Base-by-base conservation (phyloP, 2,329 filamentous ascomycete species). In the Chaetoscypha palmicola region DNA sequence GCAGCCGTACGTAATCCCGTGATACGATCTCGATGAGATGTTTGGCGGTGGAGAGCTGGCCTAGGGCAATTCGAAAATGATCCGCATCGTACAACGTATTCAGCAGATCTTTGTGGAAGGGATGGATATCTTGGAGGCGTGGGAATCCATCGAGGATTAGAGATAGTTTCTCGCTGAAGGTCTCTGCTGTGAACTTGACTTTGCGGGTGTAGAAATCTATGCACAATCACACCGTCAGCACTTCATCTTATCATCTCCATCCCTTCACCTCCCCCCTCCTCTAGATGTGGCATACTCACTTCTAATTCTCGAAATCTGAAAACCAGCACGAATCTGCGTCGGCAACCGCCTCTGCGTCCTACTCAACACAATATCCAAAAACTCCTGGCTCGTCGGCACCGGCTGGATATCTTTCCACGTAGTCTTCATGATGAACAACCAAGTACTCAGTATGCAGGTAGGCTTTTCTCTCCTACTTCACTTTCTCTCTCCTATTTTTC, bases 1-100 rank as follows among this genome's bases (percentile, higher is more conserved):
- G 78, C 35, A 98, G 78, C 54, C 92, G 87, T 51, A 98, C 89
- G 62, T 98, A 98, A 66, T 98, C 92, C 62, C 92, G 80, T 48
- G 87, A 85, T 51, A 98, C 92, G 43, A 90, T 94, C 75, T 98
- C 92, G 45, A 98, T 94, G 53, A 97, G 72, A 62, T 94, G 86
- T 72, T 96, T 97, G 41, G 92, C 92, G 3, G 92, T 97, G 33
- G 89, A 94, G 35, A 98, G 73, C 67, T 97, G 92, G 48, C 92
- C 94, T 26, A 98, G 83, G 26, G 94, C 92, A 59, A 98, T 97
- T 59, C 86, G 81, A 73, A 97, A 97, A 66, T 95, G 89, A 73
- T 98, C 91, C 66, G 88, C 87, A 79, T 96, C 91, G 73, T 97
- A 98, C 35, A 98, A 83, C 16, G 92, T 97, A 71, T 98, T 97